phyloP scores from a whole-genome alignment of 495 filamentous ascomycete species.

The Saxispiralis lemnorum region DNA sequence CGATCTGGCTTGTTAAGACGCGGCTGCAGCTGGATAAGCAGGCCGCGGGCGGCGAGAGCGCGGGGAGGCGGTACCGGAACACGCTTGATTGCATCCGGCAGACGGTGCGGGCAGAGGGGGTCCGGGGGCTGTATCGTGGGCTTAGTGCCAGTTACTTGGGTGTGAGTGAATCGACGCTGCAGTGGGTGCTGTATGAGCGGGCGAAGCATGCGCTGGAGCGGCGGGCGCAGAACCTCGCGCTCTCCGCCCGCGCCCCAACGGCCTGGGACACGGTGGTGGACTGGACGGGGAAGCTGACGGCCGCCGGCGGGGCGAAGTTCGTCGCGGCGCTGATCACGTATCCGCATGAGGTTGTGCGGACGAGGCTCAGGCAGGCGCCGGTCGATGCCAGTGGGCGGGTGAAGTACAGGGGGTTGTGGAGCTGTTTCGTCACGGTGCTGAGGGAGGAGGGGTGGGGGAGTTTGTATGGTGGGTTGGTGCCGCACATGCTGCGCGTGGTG shows the following conservation, averaged over 20 bases:
- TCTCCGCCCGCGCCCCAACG: slow-evolving; percentile 36
- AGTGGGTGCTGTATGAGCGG: slow-evolving; percentile 76
- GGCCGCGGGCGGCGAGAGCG: slow-evolving; percentile 34
- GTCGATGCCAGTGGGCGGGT: slow-evolving; percentile 43
- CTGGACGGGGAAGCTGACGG: slow-evolving; percentile 53
- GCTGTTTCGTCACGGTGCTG: slow-evolving; percentile 65
- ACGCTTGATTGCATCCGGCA: slow-evolving; percentile 65
- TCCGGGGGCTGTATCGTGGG: slow-evolving; percentile 65
- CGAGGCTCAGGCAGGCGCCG: slow-evolving; percentile 64
- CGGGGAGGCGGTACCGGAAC: slow-evolving; percentile 55
- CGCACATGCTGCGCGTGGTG: slow-evolving; percentile 72
- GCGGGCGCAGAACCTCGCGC: slow-evolving; percentile 36
- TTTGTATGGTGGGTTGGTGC: slow-evolving; percentile 71
- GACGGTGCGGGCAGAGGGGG: slow-evolving; percentile 57
- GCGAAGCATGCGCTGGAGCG: slow-evolving; percentile 49
- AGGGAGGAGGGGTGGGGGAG: slow-evolving; percentile 69
- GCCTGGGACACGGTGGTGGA: slow-evolving; percentile 46
- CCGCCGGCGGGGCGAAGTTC: slow-evolving; percentile 67
- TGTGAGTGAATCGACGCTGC: slow-evolving; percentile 67
- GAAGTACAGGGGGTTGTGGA: slow-evolving; percentile 69
- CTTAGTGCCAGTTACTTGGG: slow-evolving; percentile 77
- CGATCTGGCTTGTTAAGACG: slow-evolving; percentile 87
- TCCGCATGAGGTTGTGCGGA: slow-evolving; percentile 77
- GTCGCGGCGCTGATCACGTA: slow-evolving; percentile 66
- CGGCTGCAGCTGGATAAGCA: slow-evolving; percentile 71